These are phyloP conservation scores for Moesziomyces globuligerus DNA, from an alignment of 1,284 basidiomycete species.

Conservation along the genomic window DNA sequence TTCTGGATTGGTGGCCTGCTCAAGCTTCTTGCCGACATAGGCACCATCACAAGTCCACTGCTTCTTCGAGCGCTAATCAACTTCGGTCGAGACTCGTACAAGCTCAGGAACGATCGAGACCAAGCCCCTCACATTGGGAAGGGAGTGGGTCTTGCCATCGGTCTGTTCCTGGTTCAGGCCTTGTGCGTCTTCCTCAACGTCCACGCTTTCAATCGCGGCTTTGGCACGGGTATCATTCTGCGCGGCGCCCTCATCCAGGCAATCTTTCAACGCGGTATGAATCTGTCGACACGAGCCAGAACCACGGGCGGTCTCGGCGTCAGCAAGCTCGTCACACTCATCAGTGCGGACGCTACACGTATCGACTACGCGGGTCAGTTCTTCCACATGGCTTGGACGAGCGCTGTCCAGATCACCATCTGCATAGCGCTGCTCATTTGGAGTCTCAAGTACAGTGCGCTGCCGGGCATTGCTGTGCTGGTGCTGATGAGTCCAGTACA, in stretches of 20 bases:
- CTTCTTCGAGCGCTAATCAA: slow-evolving; percentile 74
- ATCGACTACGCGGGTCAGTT: slow-evolving; percentile 48
- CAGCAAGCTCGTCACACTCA: slow-evolving; percentile 78
- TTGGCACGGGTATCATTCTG: slow-evolving; percentile 34
- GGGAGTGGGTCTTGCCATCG: slow-evolving; percentile 80
- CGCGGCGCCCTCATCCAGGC: slow-evolving; percentile 38
- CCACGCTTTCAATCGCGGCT: slow-evolving; percentile 42
- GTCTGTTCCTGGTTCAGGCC: slow-evolving; percentile 50
- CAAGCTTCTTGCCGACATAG: slow-evolving; percentile 28
- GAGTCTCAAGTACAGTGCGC: slow-evolving; percentile 58
- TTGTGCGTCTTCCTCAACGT: slow-evolving; percentile 42
- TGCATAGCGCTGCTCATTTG: slow-evolving; percentile 39
- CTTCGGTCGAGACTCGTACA: slow-evolving; percentile 77
- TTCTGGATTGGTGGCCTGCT: slow-evolving; percentile 45
- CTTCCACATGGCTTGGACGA: slow-evolving; percentile 50
- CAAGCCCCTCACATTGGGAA: slow-evolving; percentile 70
- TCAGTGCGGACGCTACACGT: slow-evolving; percentile 70
- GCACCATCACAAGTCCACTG: slow-evolving; percentile 45
- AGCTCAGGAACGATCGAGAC: slow-evolving; percentile 70
- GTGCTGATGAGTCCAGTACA: slow-evolving; percentile 69
- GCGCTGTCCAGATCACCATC: slow-evolving; percentile 35
- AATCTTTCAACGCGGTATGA: slow-evolving; percentile 35
- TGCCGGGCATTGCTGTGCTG: slow-evolving; percentile 65
- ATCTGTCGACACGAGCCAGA: slow-evolving; percentile 27
- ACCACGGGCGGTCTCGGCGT: slow-evolving; percentile 67